phyloP scores from a whole-genome alignment of 2,329 filamentous ascomycete genomes.

The Byssochlamys sp. region DNA sequence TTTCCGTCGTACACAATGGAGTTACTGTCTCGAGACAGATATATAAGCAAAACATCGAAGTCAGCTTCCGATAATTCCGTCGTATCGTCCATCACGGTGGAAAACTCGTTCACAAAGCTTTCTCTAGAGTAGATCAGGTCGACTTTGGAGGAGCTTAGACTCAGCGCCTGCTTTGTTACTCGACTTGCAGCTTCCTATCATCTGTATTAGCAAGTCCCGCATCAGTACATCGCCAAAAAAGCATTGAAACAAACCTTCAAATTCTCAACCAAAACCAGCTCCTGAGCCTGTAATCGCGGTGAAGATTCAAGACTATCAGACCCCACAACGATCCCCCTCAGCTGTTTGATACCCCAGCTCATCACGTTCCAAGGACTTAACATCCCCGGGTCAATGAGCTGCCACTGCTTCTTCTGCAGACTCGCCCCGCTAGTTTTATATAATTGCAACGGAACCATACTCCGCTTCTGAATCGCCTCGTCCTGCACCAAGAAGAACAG shows the following conservation, averaged over 20 bases:
- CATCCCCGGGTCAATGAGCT: conserved; percentile 30
- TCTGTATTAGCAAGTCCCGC: background rate
- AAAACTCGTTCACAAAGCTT: conserved; percentile 54
- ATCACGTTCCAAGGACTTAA: conserved; percentile 60
- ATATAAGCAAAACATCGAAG: conserved; percentile 59
- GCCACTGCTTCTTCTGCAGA: conserved; percentile 62
- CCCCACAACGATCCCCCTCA: conserved; percentile 50
- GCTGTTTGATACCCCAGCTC: conserved; percentile 63
- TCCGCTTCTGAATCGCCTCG: conserved; percentile 60
- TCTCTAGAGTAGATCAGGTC: conserved; percentile 59
- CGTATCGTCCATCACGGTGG: conserved; percentile 40
- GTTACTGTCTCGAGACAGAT: conserved; percentile 58
- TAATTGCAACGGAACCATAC: conserved; percentile 60
- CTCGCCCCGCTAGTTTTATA: conserved; percentile 59
- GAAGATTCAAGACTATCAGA: conserved; percentile 19
- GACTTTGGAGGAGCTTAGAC: conserved; percentile 43
- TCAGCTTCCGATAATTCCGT: conserved; percentile 53
- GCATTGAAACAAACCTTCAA: conserved; percentile 39
- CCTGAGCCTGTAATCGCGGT: conserved; percentile 28
- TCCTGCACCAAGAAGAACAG: conserved; percentile 25
- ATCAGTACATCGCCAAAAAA: conserved; percentile 12
- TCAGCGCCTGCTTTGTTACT: conserved; percentile 39
- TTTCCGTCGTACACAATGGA: conserved; percentile 40
- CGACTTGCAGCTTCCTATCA: conserved; percentile 44
- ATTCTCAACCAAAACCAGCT: conserved; percentile 45